Evolutionary conservation across 805 yeast genomes (phyloP), one percentile per base, ranked within the genome.

Genomic region (Tetrapisispora namnaoensis): DNA sequence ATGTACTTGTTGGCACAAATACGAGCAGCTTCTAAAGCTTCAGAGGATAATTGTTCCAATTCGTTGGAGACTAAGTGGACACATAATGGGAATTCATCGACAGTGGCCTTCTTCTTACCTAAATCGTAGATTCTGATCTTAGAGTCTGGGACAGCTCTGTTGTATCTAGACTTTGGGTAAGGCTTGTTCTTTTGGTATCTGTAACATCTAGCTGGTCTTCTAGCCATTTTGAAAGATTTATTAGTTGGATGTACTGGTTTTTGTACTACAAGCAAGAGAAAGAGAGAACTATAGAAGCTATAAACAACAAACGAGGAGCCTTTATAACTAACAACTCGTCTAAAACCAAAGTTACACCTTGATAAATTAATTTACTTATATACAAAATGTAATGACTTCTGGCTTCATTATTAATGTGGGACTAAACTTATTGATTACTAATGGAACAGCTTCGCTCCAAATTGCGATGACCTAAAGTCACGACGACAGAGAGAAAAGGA

Each of bases 121-220:
- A 93, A 82, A 78, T 93, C 99, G 76, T 85, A 93, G 76, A 93
- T 89, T 82, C 97, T 88, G 76, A 93, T 89, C 88, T 93, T 93
- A 68, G 98, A 82, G 78, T 93, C 99, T 78, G 99, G 99, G 73
- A 93, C 99, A 79, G 97, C 98, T 84, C 99, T 91, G 91, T 93
- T 93, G 89, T 90, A 93, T 80, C 99, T 90, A 70, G 98, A 90
- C 84, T 93, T 93, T 81, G 99, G 99, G 86, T 82, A 93, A 71
- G 99, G 99, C 83, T 93, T 93, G 95, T 93, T 93, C 87, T 93
- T 93, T 86, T 96, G 95, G 95, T 91, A 93, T 82, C 99, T 89
- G 96, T 93, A 93, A 83, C 99, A 93, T 85, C 98, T 88, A 83
- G 99, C 99, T 78, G 99, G 99, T 86, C 98, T 91, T 82, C 98